Base-by-base conservation (phyloP, 2,329 filamentous ascomycete genomes). In the Aspergillus phoenicis region DNA sequence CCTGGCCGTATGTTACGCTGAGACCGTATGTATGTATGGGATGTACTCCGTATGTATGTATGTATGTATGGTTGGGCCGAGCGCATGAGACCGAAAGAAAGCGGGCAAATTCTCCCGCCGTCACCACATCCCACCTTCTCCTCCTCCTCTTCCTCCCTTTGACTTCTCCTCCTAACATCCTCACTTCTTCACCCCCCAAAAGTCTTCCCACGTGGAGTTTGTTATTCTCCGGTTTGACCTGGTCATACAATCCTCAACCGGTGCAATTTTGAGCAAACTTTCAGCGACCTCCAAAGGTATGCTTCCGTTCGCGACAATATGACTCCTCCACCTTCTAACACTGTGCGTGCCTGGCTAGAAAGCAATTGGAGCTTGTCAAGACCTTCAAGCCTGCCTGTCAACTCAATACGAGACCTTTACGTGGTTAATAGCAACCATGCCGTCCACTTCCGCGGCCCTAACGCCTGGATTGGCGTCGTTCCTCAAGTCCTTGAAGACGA, bases 391-490 rank as follows among this genome's bases (percentile, higher is more conserved):
- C 52, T 48, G 38, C 38, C 26, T 24, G 36, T n/a, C 15, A 47
- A 10, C 57, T 17, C 13, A n/a, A 57, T 22, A 43, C 36, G 8
- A 54, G 15, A 52, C 11, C 36, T 26, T 28, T 48, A 20, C 38
- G 22, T 8, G 24, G 38, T 22, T 10, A 22, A 17, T 22, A n/a
- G 38, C 33, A 58, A 62, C 15, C 66, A 91, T 91, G 88, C 83
- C 87, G 61, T 77, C 84, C 58, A 75, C 81, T n/a, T 80, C 80
- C 58, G 77, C 79, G 67, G 81, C 84, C 69, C 80, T 85, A 73
- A 87, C 91, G 76, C 91, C 92, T 47, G 89, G 88, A 68, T 81
- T 97, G 65, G 85, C 88, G 51, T 89, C 89, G 52, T 95, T 92
- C 70, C 84, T 96, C 66, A 91, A 90, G 72, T 89, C 89, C 11